Base-by-base conservation (phyloP, 805 yeast genomes). In the Starmerella stigmatis region DNA sequence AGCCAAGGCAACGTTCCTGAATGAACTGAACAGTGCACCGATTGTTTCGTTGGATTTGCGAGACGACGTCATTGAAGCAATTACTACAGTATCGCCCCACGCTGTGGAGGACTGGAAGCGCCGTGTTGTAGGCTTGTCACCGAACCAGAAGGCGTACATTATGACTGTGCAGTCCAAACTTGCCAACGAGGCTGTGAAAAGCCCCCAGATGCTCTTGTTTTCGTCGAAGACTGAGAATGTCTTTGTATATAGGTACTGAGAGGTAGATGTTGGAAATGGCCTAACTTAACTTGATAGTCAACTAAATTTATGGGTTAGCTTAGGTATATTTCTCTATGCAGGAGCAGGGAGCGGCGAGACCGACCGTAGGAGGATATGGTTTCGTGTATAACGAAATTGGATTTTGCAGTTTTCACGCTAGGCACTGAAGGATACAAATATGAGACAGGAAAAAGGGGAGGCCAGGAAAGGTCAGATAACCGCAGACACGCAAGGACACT, bases 21-120 rank as follows among this genome's bases (percentile, higher is more conserved):
- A 71, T 41, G 70, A 68, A 10, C 60, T 89, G 31, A 68, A 79
- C 0, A 63, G 66, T 19, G 79, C 92, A 0, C 89, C 96, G 0
- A 74, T 89, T 0, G 69, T 86, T 38, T 74, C 81, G 0, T 75
- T 89, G 27, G 97, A 89, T 59, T 64, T 78, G 11, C 72, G 80
- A 49, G 94, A 85, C 54, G 96, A 86, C 50, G 82, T 85, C 2
- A 61, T 92, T 49, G 89, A 86, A 41, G 82, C 86, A 73, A 82
- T 89, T 31, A 41, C 51, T 8, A 46, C 55, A 7, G 50, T 60
- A 0, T 48, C 63, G 4, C 63, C 64, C 10, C 49, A 49, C 26
- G 52, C 56, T 12, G 50, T 49, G 5, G 67, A 64, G 21, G 68
- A 64, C 45, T 79, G 86, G 85, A 66, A 80, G 43, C 73, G 94